Percentiles rank a stretch among this genome's conserved stretches.
phyloP scores from a whole-genome alignment of 2,329 filamentous ascomycete species.

The Colletotrichum graminicola region DNA sequence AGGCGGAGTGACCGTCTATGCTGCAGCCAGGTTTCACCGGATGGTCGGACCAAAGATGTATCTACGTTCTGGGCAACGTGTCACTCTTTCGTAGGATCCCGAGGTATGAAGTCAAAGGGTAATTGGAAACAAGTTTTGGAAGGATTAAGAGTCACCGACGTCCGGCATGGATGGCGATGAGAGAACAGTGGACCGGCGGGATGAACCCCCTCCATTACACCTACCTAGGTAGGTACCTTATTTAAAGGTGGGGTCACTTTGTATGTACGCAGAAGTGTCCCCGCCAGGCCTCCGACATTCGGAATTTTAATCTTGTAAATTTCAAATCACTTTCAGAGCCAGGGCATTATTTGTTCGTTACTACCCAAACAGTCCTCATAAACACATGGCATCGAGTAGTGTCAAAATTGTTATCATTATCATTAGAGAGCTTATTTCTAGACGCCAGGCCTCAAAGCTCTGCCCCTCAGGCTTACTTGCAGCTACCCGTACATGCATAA shows the following conservation, averaged over 20 bases:
- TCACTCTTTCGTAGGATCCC: background rate
- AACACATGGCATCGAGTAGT: background rate
- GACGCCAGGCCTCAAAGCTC: conserved; percentile 23
- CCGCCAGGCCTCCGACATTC: conserved; percentile 23
- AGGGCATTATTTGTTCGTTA: background rate
- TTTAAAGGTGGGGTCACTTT: conserved; percentile 26
- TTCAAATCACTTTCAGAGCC: background rate
- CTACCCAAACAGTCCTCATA: background rate
- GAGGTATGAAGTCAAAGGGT: background rate
- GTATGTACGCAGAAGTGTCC: background rate
- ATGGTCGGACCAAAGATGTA: background rate
- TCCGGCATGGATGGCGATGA: conserved; percentile 16
- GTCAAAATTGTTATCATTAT: conserved; percentile 37
- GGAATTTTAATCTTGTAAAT: background rate
- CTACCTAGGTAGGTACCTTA: background rate
- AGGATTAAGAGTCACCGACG: background rate
- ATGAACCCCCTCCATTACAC: conserved; percentile 30
- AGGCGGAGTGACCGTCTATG: background rate
- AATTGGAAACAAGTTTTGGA: background rate
- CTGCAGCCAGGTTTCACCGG: background rate
- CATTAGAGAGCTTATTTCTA: conserved; percentile 35
- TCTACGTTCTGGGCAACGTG: background rate
- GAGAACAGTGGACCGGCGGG: conserved; percentile 3
- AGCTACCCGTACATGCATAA: conserved; percentile 36
- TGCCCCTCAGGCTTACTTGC: conserved; percentile 3